Evolutionary conservation across 306 rosid genomes (phyloP).

Genomic region (Malus sieversii): DNA sequence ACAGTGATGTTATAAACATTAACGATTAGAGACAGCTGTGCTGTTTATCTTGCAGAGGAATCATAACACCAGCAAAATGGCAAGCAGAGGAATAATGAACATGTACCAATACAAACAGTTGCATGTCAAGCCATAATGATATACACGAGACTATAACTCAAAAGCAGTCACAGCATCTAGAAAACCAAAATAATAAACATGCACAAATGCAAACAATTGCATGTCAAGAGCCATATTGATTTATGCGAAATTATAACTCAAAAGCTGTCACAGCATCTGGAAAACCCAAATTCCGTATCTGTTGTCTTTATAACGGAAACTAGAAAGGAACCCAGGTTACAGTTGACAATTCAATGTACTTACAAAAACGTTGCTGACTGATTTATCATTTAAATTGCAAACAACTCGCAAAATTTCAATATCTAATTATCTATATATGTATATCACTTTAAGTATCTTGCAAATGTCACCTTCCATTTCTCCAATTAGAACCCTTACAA

Average conservation of each 20-base stretch:
- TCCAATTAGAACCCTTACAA: not conserved
- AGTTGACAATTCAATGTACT: not conserved
- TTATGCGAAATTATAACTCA: not conserved
- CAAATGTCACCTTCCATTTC: not conserved
- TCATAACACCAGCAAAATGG: not conserved
- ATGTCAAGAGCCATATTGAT: not conserved
- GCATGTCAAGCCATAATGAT: not conserved
- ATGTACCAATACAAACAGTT: not conserved
- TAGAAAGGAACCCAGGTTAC: not conserved
- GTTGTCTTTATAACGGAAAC: not conserved
- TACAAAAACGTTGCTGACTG: not conserved
- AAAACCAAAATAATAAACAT: not conserved
- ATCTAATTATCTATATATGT: not conserved
- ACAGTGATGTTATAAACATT: not conserved
- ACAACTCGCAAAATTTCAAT: not conserved
- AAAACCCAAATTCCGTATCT: not conserved
- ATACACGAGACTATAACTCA: not conserved
- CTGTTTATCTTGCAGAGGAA: not conserved
- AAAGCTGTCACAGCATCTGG: not conserved
- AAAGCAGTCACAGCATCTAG: not conserved
- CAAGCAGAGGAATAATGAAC: not conserved
- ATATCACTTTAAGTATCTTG: not conserved
- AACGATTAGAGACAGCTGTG: not conserved
- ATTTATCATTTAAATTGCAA: not conserved
- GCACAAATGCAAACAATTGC: not conserved